Evolutionary conservation across 257 asterid genomes (phyloP).

Genomic region (Leonotis leonurus): DNA sequence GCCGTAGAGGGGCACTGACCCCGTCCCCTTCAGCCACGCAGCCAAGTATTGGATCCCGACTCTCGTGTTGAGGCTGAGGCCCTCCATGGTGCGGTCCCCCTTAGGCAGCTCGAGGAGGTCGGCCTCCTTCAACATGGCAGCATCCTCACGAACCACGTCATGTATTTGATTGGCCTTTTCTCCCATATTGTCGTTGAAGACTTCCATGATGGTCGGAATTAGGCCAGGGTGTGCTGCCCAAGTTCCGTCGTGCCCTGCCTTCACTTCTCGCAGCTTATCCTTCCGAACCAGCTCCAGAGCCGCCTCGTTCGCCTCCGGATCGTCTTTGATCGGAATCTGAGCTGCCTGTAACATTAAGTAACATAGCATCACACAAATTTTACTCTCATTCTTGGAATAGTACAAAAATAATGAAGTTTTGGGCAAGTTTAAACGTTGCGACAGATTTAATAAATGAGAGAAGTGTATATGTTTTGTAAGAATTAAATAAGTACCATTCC

Average conservation of each 20-base stretch:
- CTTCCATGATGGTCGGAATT: constrained; percentile 59
- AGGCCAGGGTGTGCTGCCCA: constrained; percentile 99
- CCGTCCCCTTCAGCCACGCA: constrained; percentile 78
- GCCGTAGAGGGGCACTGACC: constrained; percentile 86
- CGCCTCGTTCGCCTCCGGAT: constrained; percentile 70
- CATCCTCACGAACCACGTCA: constrained; percentile 48
- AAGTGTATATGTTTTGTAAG: too few relatives aligned
- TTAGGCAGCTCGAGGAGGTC: constrained; percentile 66
- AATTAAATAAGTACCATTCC: constrained; percentile 55
- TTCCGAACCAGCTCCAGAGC: constrained; percentile 66
- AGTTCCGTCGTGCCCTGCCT: constrained; percentile 94
- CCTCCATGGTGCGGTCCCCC: constrained; percentile 80
- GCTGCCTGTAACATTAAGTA: constrained; percentile 73
- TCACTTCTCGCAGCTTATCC: constrained; percentile 75
- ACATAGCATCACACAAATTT: too few relatives aligned
- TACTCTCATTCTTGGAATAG: too few relatives aligned
- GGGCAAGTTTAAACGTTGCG: background rate
- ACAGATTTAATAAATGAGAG: background rate
- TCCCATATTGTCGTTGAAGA: constrained; percentile 50
- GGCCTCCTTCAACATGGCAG: constrained; percentile 34
- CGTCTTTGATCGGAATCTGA: constrained; percentile 83
- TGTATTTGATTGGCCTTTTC: constrained; percentile 54
- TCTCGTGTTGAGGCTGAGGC: constrained; percentile 77
- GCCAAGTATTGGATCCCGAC: constrained; percentile 86
- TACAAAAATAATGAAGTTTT: too few relatives aligned